phyloP scores from a whole-genome alignment of 805 yeast species.

The Pichia californica region DNA sequence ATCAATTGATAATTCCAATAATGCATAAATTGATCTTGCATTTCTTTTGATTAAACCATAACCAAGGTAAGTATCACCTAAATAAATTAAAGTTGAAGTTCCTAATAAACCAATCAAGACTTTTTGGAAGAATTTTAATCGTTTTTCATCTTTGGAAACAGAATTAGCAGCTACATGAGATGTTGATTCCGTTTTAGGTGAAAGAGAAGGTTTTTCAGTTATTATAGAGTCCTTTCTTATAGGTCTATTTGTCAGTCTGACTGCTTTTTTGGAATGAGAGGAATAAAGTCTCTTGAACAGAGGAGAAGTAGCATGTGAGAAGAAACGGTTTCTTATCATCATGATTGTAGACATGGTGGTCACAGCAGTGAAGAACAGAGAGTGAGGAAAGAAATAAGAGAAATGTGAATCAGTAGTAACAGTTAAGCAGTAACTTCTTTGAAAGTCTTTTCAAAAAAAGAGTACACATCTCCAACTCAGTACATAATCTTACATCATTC shows the following conservation, averaged over 20 bases:
- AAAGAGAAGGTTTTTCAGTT: neutral
- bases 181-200: neutral
- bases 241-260: conserved; percentile 9
- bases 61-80: conserved; percentile 30
- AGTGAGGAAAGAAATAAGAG: too few species aligned
- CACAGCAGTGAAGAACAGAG: too few species aligned
- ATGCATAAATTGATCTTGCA: conserved; percentile 39
- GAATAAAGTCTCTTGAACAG: neutral
- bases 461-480: too few species aligned
- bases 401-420: too few species aligned
- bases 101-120: conserved; percentile 11
- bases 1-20: conserved; percentile 50
- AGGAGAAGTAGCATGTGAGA: too few species aligned
- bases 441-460: too few species aligned
- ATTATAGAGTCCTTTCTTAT: neutral
- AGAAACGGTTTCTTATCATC: too few species aligned
- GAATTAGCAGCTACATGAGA: neutral
- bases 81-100: conserved; percentile 17
- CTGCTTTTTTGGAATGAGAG: neutral
- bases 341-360: neutral
- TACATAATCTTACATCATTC: too few species aligned
- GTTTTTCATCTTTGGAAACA: neutral
- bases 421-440: too few species aligned
- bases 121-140: conserved; percentile 5
- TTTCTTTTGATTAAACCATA: conserved; percentile 51